Evolutionary conservation across 192 early-diverging fungal species (phyloP).

Genomic region (Coemansia reversa): DNA sequence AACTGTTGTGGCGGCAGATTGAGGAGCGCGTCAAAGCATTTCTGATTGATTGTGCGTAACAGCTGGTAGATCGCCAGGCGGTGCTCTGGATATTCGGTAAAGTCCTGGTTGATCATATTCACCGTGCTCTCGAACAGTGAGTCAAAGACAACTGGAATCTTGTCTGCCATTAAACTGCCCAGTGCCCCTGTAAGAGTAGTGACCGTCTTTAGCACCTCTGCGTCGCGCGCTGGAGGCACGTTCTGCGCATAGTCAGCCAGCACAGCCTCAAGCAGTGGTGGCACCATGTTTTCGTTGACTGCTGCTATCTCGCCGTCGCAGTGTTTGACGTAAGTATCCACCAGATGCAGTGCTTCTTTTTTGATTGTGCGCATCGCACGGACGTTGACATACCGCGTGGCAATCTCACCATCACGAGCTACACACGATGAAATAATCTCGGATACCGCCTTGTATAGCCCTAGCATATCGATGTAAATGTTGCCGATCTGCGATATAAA

Average conservation of each 20-base stretch:
- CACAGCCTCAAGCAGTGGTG: conserved; percentile 86
- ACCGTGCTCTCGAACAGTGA: conserved; percentile 95
- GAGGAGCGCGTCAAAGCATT: conserved; percentile 92
- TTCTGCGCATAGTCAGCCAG: conserved; percentile 85
- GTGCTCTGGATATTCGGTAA: conserved; percentile 96
- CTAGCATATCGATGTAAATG: conserved; percentile 89
- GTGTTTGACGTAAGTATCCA: conserved; percentile 87
- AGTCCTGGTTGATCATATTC: conserved; percentile 99
- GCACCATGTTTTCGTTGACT: conserved; percentile 84
- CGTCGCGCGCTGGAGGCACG: conserved; percentile 87
- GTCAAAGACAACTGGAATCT: conserved; percentile 84
- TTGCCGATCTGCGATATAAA: conserved; percentile 86
- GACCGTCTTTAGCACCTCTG: conserved; percentile 92
- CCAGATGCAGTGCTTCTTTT: conserved; percentile 88
- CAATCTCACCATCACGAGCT: conserved; percentile 78
- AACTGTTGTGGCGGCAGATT: conserved; percentile 82
- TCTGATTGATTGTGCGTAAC: conserved; percentile 83
- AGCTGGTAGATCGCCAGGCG: conserved; percentile 93
- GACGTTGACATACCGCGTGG: conserved; percentile 85
- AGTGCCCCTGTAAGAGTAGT: conserved; percentile 82
- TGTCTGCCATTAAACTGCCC: conserved; percentile 75
- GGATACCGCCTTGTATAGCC: conserved; percentile 87
- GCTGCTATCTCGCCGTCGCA: conserved; percentile 82
- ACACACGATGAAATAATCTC: conserved; percentile 78
- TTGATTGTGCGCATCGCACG: conserved; percentile 94